A percentile compares a stretch with the other conserved stretches of the same genome.
Evolutionary conservation across 257 asterid species (phyloP).

Genomic region (Solanum bulbocastanum): DNA sequence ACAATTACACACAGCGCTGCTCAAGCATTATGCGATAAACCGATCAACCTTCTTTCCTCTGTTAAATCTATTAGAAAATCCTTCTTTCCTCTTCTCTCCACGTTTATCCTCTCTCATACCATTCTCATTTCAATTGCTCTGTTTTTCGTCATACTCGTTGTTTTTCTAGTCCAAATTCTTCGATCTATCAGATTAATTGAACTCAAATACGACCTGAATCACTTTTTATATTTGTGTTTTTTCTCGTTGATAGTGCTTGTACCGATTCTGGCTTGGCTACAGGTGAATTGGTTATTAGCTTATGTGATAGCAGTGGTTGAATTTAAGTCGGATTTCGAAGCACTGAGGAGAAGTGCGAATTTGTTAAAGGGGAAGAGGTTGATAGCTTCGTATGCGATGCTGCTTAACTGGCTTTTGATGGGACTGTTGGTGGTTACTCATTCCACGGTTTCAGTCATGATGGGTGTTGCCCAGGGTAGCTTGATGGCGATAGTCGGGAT

Average conservation of each 20-base stretch:
- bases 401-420: background rate
- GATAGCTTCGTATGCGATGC: background rate
- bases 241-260: background rate
- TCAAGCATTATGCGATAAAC: background rate
- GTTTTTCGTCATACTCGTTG: background rate
- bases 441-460: background rate
- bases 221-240: background rate
- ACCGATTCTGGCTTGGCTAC: background rate
- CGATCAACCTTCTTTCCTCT: background rate
- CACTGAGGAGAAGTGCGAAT: background rate
- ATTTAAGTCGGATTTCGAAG: background rate
- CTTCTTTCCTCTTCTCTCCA: background rate
- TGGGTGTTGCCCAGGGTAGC: constrained; percentile 15
- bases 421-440: constrained; percentile 10
- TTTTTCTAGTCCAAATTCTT: background rate
- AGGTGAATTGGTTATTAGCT: constrained; percentile 2
- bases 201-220: constrained; percentile 7
- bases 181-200: background rate
- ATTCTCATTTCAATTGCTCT: background rate
- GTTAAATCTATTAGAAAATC: background rate
- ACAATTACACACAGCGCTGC: background rate
- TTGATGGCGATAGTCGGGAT: constrained; percentile 31
- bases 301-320: constrained; percentile 4
- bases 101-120: background rate
- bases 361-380: constrained; percentile 2